Conservation (phyloP, 1,284 basidiomycete species). For the Kwoniella shivajii region DNA sequence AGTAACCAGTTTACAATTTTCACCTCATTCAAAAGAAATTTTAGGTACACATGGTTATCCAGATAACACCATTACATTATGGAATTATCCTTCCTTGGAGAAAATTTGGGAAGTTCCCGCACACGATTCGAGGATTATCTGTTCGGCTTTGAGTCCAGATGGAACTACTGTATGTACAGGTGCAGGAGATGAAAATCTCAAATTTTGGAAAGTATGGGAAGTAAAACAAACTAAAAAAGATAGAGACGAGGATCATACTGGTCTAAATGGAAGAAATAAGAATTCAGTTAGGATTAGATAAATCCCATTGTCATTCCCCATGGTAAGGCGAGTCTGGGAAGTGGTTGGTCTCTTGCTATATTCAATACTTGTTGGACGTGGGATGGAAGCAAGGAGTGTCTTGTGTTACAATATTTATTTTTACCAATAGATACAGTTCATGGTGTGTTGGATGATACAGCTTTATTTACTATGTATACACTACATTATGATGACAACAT, state of each 20-base stretch:
- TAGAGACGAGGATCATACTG: conserved; percentile 22
- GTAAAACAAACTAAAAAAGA: conserved; percentile 40
- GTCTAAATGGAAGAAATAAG: conserved; percentile 24
- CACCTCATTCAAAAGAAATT: conserved; percentile 85
- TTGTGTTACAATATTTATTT: too few relatives aligned
- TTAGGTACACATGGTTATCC: conserved; percentile 93
- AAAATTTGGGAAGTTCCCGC: conserved; percentile 88
- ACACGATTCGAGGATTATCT: conserved; percentile 85
- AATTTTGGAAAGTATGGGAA: conserved; percentile 60
- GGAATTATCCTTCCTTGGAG: conserved; percentile 62
- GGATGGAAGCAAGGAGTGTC: too few relatives aligned
- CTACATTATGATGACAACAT: too few relatives aligned
- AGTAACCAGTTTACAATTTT: conserved; percentile 89
- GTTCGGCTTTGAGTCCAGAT: conserved; percentile 78
- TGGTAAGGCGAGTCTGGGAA: neutral
- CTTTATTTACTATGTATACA: too few relatives aligned
- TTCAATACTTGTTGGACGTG: neutral
- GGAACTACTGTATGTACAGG: conserved; percentile 88
- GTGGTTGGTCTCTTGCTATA: neutral
- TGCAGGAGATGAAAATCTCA: conserved; percentile 90
- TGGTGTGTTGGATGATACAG: too few relatives aligned
- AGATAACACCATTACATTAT: conserved; percentile 59
- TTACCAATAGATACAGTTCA: too few relatives aligned
- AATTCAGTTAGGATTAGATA: conserved; percentile 32
- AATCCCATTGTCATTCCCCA: neutral